Base-by-base conservation (phyloP, 768 basidiomycete genomes). In the Cystobasidium onofrii region DNA sequence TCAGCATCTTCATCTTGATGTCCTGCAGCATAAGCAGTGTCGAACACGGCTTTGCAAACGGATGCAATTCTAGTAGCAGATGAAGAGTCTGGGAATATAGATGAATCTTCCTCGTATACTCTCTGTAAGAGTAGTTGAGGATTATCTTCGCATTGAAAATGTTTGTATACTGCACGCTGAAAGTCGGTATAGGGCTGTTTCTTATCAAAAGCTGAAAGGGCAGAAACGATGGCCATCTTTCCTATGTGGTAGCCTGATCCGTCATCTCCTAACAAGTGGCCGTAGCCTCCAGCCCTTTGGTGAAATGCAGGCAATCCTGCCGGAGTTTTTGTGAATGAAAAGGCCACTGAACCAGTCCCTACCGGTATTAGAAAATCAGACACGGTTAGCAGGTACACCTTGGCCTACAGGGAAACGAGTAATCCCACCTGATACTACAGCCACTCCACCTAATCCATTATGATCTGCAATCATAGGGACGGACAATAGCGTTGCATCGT, bases 271-370 rank as follows among this genome's bases (percentile, higher is more conserved):
- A 71, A 29, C 29, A 71, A 27, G 36, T 29, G 23, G 7, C 69
- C 69, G 36, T 71, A 71, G 17, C 69, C 69, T 33, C 69, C 69
- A 9, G 54, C 29, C 33, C 69, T 46, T 31, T 60, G 50, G 36
- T 55, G 54, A 27, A 60, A 31, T 20, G 39, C 36, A 60, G 69
- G 69, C 10, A 71, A 12, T 10, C 69, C 69, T 20, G 69, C 6
- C 13, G 29, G 31, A 4, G 52, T 43, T 61, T 71, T 71, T 10
- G 41, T 44, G 54, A 71, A 71, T 9, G 69, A 55, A 29, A 71
- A 71, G 27, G 33, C 69, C 13, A 71, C 69, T 3, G 69, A 71
- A 27, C 69, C 69, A n/a, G 69, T 71, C 4, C 69, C 69, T 71
- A 34, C 23, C 12, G 33, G 44, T 29, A 23, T n/a, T 34, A 36